Conservation (phyloP, 1,284 basidiomycete species). For the Leccinum subrobustum region DNA sequence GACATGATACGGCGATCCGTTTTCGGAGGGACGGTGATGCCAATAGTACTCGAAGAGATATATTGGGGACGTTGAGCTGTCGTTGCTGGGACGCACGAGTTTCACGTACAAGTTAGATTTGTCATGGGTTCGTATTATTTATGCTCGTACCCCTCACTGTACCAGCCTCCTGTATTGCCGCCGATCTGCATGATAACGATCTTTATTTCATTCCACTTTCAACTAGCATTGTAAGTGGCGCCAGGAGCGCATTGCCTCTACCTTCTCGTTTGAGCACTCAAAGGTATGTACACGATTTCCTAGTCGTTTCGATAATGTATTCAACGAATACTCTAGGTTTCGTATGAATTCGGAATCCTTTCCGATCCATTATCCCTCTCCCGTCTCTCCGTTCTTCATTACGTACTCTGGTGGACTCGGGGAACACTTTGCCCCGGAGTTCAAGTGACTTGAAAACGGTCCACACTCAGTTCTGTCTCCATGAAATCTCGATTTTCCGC, state of each 20-base stretch:
- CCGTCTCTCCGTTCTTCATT: slow-evolving; percentile 24
- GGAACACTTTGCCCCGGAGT: slow-evolving; percentile 2
- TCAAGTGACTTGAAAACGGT: slow-evolving; percentile 23
- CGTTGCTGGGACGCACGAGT: not conserved
- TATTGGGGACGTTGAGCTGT: not conserved
- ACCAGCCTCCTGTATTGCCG: too few species aligned
- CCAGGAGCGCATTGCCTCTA: slow-evolving; percentile 4
- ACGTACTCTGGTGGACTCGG: slow-evolving; percentile 26
- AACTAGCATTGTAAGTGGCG: too few species aligned
- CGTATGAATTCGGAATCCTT: slow-evolving; percentile 27
- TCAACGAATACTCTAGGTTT: slow-evolving; percentile 15
- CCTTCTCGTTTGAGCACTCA: slow-evolving; percentile 9
- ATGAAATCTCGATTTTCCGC: slow-evolving; percentile 16
- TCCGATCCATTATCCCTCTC: slow-evolving; percentile 10
- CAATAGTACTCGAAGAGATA: not conserved
- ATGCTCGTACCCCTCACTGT: not conserved
- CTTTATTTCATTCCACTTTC: too few species aligned
- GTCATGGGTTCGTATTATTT: slow-evolving; percentile 3
- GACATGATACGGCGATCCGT: not conserved
- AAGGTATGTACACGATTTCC: slow-evolving; percentile 19
- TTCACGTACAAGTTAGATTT: not conserved
- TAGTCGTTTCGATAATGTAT: not conserved
- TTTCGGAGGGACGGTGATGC: not conserved
- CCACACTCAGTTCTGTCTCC: slow-evolving; percentile 25
- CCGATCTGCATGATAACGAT: too few species aligned